Percentiles rank a stretch among this genome's conserved stretches.
These are phyloP conservation scores for Zygnema circumcarinatum DNA, from an alignment of 139 green algal genomes.

Conservation along the genomic window DNA sequence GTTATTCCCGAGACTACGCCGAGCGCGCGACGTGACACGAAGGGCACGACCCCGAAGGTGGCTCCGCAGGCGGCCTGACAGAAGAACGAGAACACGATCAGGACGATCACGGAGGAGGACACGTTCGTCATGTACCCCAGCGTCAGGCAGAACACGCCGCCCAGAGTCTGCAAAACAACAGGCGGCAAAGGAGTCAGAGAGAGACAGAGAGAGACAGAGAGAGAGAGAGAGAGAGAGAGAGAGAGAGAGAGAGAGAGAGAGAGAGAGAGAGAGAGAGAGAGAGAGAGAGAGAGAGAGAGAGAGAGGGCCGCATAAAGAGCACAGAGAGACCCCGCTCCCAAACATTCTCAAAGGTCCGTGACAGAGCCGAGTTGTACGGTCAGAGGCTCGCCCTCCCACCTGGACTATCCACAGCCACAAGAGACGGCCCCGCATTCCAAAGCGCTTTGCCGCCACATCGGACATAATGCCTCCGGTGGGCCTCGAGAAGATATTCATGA, in stretches of 20 bases:
- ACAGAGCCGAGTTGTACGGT: not conserved
- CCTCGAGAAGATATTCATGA: conserved; percentile 90
- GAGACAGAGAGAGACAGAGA: not conserved
- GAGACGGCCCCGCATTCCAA: conserved; percentile 80
- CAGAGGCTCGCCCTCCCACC: conserved; percentile 6
- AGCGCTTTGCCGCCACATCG: conserved; percentile 63
- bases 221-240: not conserved
- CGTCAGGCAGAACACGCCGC: conserved; percentile 80
- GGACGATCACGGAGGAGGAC: conserved; percentile 75
- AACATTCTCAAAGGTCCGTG: not conserved
- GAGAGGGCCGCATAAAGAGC: not conserved
- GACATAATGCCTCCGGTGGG: conserved; percentile 72
- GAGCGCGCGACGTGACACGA: conserved; percentile 81
- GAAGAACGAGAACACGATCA: conserved; percentile 86
- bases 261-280: not conserved
- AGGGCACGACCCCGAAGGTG: conserved; percentile 88
- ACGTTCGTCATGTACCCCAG: conserved; percentile 77
- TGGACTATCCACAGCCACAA: conserved; percentile 78
- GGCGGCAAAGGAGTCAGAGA: not conserved
- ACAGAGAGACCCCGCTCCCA: not conserved
- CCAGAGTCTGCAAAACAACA: conserved; percentile 62
- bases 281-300: not conserved
- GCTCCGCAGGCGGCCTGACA: conserved; percentile 61
- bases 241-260: not conserved
- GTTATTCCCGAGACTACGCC: conserved; percentile 88